phyloP scores from a whole-genome alignment of 768 basidiomycete species.

The Lactarius psammicola region DNA sequence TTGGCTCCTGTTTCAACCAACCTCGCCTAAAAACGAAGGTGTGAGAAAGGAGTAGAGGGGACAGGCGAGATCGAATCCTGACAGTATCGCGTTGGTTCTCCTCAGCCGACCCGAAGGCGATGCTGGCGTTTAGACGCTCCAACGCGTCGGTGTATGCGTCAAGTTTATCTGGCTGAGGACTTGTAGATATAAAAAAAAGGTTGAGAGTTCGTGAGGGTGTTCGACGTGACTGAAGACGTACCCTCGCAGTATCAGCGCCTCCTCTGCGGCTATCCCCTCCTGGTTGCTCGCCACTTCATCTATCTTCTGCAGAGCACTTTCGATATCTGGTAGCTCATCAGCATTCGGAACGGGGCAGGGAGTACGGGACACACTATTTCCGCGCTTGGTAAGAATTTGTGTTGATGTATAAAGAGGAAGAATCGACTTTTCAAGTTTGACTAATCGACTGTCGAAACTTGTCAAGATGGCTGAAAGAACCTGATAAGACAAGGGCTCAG shows the following conservation, averaged over 20 bases:
- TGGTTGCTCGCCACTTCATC: slow-evolving; percentile 74
- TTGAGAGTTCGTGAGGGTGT: not conserved
- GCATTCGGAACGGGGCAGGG: not conserved
- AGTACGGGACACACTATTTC: slow-evolving; percentile 54
- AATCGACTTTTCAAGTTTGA: slow-evolving; percentile 83
- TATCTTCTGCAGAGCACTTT: slow-evolving; percentile 72
- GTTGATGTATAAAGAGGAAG: slow-evolving; percentile 78
- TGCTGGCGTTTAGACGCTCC: slow-evolving; percentile 73
- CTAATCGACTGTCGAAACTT: slow-evolving; percentile 78
- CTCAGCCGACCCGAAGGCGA: slow-evolving; percentile 70
- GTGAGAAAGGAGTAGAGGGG: not conserved
- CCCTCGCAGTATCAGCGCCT: slow-evolving; percentile 78
- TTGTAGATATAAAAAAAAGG: slow-evolving; percentile 32
- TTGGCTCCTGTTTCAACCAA: slow-evolving; percentile 81
- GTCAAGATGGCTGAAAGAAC: slow-evolving; percentile 66
- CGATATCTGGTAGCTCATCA: slow-evolving; percentile 58
- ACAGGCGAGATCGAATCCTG: not conserved
- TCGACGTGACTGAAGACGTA: slow-evolving; percentile 36
- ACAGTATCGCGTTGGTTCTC: slow-evolving; percentile 54
- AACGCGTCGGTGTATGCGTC: slow-evolving; percentile 66
- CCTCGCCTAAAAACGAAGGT: slow-evolving; percentile 46
- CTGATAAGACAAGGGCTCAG: slow-evolving; percentile 30
- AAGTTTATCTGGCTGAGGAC: slow-evolving; percentile 70
- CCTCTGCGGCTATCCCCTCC: slow-evolving; percentile 74
- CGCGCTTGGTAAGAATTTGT: slow-evolving; percentile 68